Evolutionary conservation across 768 basidiomycete genomes (phyloP), one percentile per base, ranked within the genome.

Genomic region (Boletus insuetus): DNA sequence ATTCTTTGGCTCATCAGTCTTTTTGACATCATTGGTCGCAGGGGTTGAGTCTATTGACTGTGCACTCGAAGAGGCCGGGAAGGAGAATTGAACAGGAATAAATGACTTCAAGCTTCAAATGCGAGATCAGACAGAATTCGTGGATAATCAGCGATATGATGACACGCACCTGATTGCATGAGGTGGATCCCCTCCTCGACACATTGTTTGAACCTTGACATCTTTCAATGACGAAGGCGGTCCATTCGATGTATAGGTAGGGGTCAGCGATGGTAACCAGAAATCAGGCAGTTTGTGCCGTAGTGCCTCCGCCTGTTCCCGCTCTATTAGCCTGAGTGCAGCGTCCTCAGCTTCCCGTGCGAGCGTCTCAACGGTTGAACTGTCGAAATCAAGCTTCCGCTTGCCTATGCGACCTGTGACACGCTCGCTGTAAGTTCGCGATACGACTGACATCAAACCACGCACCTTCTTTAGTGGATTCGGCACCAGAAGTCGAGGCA

Each of bases 191-290:
- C 88, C 87, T 6, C 90, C 92, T 53, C 89, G 82, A 73, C 97
- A 99, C 51, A 90, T 83, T 9, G 96, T 93, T 64, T 92, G 89
- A 31, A 94, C 72, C 71, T 94, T 94, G 34, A 94, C 80, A 62
- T 94, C 91, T 61, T 81, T 79, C 41, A 94, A 72, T 4, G 86
- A 87, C 26, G 76, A 78, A 2, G 86, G 86, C 11, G 78, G 79
- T 0, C 84, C 84, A 46, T 67, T 77, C 32, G 88, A 77, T 22
- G 82, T 74, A 71, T 89, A 83, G 43, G 82, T 95, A 0, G 95
- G 95, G 0, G 95, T 94, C 24, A 98, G 74, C 0, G 91, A 94
- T 3, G 94, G 94, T 38, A 99, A 78, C 97, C 97, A 99, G 69
- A 97, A 99, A 64, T 97, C 94, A 3, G 97, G 94, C 3, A 98